Base-by-base conservation (phyloP, 495 filamentous ascomycete genomes). In the Xylaria intraflava region DNA sequence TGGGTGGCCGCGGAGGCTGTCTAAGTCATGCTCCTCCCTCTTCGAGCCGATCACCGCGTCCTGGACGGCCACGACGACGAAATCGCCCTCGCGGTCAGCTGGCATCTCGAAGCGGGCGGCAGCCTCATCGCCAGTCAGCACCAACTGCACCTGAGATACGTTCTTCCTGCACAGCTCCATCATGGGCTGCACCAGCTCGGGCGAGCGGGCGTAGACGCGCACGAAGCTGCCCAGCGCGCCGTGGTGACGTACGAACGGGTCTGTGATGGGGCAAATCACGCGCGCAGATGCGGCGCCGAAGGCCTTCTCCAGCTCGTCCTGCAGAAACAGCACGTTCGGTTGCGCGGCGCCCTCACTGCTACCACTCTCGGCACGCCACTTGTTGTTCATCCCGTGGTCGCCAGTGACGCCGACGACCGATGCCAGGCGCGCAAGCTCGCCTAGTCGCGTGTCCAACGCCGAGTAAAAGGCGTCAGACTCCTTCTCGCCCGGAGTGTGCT, bases 221-320 rank as follows among this genome's bases (percentile, higher is more conserved):
- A 72, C 69, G 44, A 72, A 70, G 0, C 60, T 62, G 3, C 68
- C 69, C 10, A 72, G 56, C 7, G 66, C 68, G 9, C 64, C 68
- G 53, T 72, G 68, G 40, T 72, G 68, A 17, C 59, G 58, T 22
- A 69, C 66, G 43, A 70, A 72, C 0, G 66, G 66, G 46, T 72
- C 69, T 0, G 66, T 66, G 17, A 72, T 70, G 11, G 69, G 69
- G 33, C 69, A 70, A n/a, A 72, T 72, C 7, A 72, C 66, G 26
- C 68, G 56, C 6, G 59, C 60, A 35, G 56, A 61, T 10, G 48
- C 58, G 7, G 33, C 9, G 7, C 64, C 64, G 38, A 64, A 70
- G 20, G 62, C 56, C 16, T 43, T 45, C 26, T 65, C 55, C 19
- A 70, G 50, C 8, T 47, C 49, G 38, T 72, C 67, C 42, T 72